phyloP scores from a whole-genome alignment of 768 basidiomycete genomes.

The Lentinula edodes region DNA sequence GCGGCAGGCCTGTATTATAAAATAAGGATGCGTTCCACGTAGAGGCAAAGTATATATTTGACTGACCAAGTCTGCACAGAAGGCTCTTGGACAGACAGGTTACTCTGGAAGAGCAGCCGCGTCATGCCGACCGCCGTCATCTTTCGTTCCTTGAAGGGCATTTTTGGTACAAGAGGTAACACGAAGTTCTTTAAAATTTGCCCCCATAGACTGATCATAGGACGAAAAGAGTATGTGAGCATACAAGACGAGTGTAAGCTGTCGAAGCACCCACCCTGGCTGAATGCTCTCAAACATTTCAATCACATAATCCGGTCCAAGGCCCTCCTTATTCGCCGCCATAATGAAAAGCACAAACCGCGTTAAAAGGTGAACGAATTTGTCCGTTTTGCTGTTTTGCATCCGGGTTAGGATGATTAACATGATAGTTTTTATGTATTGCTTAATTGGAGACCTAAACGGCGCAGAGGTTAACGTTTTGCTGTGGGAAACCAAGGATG shows the following conservation, averaged over 20 bases:
- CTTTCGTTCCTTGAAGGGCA: constrained; percentile 81
- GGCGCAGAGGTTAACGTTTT: background rate
- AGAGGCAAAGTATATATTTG: too few species aligned
- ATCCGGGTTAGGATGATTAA: constrained; percentile 80
- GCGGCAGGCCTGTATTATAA: constrained; percentile 52
- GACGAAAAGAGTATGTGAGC: background rate
- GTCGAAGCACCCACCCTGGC: constrained; percentile 50
- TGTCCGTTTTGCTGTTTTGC: constrained; percentile 81
- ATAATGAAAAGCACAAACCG: constrained; percentile 72
- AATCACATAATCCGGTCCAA: constrained; percentile 78
- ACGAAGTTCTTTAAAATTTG: constrained; percentile 76
- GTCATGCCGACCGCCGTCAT: constrained; percentile 77
- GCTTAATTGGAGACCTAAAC: constrained; percentile 51
- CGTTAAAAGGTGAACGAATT: constrained; percentile 78
- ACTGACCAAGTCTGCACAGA: constrained; percentile 60
- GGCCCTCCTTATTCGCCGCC: constrained; percentile 67
- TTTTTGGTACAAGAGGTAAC: constrained; percentile 74
- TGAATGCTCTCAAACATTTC: constrained; percentile 81
- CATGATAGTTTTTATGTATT: constrained; percentile 72
- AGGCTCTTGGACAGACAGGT: constrained; percentile 62
- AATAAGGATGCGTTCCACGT: background rate
- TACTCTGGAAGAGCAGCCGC: constrained; percentile 70
- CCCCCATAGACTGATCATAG: constrained; percentile 53
- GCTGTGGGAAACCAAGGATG: background rate
- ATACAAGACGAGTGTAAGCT: background rate